These are phyloP conservation scores for Epichloe gansuensis DNA, from an alignment of 2,329 filamentous ascomycete genomes.

Conservation along the genomic window DNA sequence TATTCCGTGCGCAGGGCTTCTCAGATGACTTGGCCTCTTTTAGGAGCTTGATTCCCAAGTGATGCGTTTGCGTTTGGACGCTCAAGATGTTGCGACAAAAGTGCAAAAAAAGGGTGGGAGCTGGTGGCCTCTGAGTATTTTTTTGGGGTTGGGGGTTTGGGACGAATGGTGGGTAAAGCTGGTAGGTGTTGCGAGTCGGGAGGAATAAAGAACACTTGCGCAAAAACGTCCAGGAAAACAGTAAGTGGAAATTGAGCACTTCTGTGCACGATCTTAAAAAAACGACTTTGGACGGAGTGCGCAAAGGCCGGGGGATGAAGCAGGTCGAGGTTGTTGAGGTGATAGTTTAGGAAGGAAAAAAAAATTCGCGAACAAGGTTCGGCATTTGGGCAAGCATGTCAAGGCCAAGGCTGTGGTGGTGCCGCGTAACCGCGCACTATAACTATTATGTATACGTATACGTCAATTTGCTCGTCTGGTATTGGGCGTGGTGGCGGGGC, in stretches of 20 bases:
- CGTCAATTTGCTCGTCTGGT: not conserved
- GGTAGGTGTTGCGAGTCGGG: not conserved
- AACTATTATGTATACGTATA: too few species aligned
- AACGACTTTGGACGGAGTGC: not conserved
- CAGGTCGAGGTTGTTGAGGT: not conserved
- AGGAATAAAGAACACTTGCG: not conserved
- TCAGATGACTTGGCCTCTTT: not conserved
- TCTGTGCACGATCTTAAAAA: not conserved
- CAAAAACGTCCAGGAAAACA: not conserved
- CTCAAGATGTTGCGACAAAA: not conserved
- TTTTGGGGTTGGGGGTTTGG: not conserved
- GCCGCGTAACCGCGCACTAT: too few species aligned
- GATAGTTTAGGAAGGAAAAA: not conserved
- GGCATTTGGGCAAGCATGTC: not conserved
- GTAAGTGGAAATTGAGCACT: not conserved
- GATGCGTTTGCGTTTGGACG: not conserved
- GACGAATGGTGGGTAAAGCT: not conserved
- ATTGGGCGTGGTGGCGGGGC: not conserved
- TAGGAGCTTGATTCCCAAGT: not conserved
- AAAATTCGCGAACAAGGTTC: not conserved
- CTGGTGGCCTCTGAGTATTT: not conserved
- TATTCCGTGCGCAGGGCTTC: conserved; percentile 1
- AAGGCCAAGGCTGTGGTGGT: not conserved
- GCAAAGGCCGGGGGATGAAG: not conserved
- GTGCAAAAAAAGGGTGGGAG: not conserved